phyloP scores from a whole-genome alignment of 805 yeast species.

The Torulaspora quercuum region DNA sequence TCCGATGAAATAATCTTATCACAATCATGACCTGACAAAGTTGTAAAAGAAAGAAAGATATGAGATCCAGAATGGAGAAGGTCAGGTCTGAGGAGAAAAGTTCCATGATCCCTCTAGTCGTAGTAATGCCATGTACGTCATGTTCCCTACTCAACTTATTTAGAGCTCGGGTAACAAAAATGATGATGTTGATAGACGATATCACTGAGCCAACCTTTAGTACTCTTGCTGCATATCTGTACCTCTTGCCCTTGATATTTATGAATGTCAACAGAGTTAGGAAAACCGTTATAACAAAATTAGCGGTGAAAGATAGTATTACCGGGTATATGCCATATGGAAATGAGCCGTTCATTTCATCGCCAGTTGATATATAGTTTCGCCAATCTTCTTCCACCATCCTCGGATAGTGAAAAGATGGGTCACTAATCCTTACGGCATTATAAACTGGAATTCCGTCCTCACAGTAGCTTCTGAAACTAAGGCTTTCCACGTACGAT shows the following conservation, averaged over 20 bases:
- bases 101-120: conserved; percentile 27
- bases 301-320: conserved; percentile 57
- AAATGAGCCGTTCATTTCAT: conserved; percentile 44
- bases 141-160: conserved; percentile 48
- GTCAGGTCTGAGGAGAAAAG: conserved; percentile 43
- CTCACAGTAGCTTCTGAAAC: conserved; percentile 38
- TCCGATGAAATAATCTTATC: conserved; percentile 63
- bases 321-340: conserved; percentile 58
- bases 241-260: conserved; percentile 60
- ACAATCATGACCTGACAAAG: conserved; percentile 69
- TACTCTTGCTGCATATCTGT: conserved; percentile 37
- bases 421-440: conserved; percentile 32
- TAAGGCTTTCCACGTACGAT: conserved; percentile 19
- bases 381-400: conserved; percentile 49
- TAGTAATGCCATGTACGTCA: conserved; percentile 34
- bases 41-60: conserved; percentile 56
- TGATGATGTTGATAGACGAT: conserved; percentile 53
- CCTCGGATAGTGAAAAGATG: conserved; percentile 40
- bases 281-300: conserved; percentile 62
- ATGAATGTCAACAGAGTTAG: conserved; percentile 62
- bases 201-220: conserved; percentile 45
- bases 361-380: conserved; percentile 34
- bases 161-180: conserved; percentile 49
- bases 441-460: conserved; percentile 37
- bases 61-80: conserved; percentile 54